phyloP scores from a whole-genome alignment of 2,329 filamentous ascomycete species.

The Dothistroma pini region DNA sequence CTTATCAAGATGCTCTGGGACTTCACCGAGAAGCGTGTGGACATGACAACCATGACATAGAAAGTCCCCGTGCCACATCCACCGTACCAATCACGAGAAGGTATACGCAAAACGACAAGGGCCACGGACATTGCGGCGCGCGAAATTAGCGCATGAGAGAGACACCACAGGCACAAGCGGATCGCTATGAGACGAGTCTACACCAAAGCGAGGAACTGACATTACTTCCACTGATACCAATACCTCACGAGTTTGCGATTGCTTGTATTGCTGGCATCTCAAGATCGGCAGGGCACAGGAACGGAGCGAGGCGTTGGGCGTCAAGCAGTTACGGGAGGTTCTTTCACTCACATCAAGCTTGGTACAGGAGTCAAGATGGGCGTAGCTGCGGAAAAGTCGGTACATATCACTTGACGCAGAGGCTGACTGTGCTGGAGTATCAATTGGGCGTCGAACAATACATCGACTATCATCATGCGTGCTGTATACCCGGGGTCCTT shows the following conservation, averaged over 20 bases:
- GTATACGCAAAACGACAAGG: not conserved
- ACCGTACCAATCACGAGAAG: not conserved
- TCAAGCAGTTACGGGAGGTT: not conserved
- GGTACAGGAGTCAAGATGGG: not conserved
- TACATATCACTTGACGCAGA: not conserved
- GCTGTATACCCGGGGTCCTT: not conserved
- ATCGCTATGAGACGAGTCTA: not conserved
- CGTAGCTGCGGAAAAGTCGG: not conserved
- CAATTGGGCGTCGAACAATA: not conserved
- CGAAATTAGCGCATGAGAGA: not conserved
- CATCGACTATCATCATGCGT: not conserved
- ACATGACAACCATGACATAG: constrained; percentile 31
- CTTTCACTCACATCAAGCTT: not conserved
- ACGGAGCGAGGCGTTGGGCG: not conserved
- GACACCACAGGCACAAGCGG: not conserved
- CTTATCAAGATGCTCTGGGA: constrained; percentile 96
- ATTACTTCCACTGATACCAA: not conserved
- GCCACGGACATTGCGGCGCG: not conserved
- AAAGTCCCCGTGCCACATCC: not conserved
- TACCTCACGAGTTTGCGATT: not conserved
- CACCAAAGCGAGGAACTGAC: not conserved
- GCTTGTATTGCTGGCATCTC: not conserved
- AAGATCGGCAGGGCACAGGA: not conserved
- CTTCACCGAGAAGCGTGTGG: constrained; percentile 53
- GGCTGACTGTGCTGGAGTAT: not conserved